Evolutionary conservation across 2,329 filamentous ascomycete species (phyloP).

Genomic region (Xylaria sp.): DNA sequence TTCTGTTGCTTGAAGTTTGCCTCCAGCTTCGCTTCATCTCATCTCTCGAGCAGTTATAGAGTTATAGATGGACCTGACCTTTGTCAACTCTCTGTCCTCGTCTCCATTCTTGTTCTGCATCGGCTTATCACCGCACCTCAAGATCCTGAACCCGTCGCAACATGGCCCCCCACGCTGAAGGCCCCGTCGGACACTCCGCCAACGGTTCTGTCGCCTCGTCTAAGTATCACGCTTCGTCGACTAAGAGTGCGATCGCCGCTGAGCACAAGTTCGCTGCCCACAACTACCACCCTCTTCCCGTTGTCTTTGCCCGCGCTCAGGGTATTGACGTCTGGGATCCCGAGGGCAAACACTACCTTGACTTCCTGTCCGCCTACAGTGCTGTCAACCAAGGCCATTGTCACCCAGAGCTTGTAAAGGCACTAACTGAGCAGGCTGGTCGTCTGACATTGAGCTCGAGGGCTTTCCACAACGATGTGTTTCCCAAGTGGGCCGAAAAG

Average conservation of each 20-base stretch:
- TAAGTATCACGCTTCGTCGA: constrained; percentile 80
- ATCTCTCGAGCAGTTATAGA: not conserved
- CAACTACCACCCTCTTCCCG: constrained; percentile 97
- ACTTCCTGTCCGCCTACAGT: constrained; percentile 97
- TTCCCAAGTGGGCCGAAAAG: constrained; percentile 94
- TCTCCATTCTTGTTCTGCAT: constrained; percentile 3
- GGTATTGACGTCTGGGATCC: constrained; percentile 96
- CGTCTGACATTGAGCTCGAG: constrained; percentile 91
- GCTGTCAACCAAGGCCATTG: constrained; percentile 99
- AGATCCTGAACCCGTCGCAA: constrained; percentile 31
- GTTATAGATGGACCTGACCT: constrained; percentile 7
- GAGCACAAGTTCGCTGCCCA: constrained; percentile 92
- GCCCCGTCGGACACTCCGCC: constrained; percentile 46
- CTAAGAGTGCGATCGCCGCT: constrained; percentile 78
- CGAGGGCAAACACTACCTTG: constrained; percentile 93
- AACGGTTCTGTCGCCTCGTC: constrained; percentile 52
- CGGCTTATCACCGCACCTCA: constrained; percentile 12
- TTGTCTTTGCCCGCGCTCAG: constrained; percentile 88
- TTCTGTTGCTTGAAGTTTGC: constrained; percentile 28
- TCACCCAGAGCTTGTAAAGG: constrained; percentile 94
- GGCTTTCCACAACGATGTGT: constrained; percentile 98
- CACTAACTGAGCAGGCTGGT: constrained; percentile 87
- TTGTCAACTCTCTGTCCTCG: constrained; percentile 25
- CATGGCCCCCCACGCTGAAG: constrained; percentile 71
- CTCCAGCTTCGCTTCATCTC: constrained; percentile 1